Conservation (phyloP, 495 filamentous ascomycete species). For the Hyaloscypha finlandica region DNA sequence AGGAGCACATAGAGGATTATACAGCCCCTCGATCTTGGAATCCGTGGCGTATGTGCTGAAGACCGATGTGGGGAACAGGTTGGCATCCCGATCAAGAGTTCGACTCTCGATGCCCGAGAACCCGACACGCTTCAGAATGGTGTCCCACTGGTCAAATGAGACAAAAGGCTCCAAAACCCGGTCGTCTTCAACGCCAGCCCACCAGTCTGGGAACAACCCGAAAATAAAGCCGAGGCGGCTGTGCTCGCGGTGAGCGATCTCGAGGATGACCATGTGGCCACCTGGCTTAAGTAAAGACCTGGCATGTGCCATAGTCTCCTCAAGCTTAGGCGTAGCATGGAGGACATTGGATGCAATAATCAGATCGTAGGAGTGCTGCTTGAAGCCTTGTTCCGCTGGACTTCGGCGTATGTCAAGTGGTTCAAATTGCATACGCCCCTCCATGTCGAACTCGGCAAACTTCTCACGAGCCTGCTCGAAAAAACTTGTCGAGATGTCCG, state of each 20-base stretch:
- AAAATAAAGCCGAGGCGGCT: constrained; percentile 40
- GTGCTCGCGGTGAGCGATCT: constrained; percentile 37
- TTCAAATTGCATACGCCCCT: constrained; percentile 46
- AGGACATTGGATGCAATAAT: constrained; percentile 47
- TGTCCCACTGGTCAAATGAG: constrained; percentile 40
- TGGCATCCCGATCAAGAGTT: background rate
- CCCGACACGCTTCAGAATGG: constrained; percentile 39
- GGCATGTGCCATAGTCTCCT: constrained; percentile 43
- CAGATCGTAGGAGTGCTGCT: constrained; percentile 48
- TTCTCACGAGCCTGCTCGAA: constrained; percentile 48
- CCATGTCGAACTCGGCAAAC: constrained; percentile 34
- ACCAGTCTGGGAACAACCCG: constrained; percentile 52
- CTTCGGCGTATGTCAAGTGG: constrained; percentile 46
- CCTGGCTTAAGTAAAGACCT: constrained; percentile 52
- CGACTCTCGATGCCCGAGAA: constrained; percentile 41
- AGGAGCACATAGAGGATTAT: background rate
- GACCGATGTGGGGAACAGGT: background rate
- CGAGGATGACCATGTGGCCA: constrained; percentile 35
- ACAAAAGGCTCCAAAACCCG: constrained; percentile 41
- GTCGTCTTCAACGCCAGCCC: constrained; percentile 49
- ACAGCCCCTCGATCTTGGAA: background rate
- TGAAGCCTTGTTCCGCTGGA: constrained; percentile 45
- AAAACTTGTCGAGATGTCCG: constrained; percentile 46
- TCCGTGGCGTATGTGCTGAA: background rate
- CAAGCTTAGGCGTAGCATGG: constrained; percentile 48